Evolutionary conservation across 306 rosid species (phyloP).

Genomic region (Vigna nakashimae): DNA sequence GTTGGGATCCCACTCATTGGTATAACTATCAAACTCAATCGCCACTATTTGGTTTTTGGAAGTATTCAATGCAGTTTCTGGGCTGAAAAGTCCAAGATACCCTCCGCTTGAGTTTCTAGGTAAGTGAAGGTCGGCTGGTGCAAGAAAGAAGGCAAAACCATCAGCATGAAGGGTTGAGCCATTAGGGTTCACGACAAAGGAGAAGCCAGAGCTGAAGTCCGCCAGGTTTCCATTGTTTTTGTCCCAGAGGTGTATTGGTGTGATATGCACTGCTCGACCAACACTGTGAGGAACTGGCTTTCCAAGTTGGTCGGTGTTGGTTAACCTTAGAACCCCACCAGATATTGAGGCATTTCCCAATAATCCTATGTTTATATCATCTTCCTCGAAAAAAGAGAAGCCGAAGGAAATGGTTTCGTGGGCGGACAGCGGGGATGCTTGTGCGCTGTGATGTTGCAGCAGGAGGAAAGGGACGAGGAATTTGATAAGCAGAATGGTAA

Average conservation of each 20-base stretch:
- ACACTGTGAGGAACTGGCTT: slow-evolving; percentile 28
- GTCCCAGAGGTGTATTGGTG: slow-evolving; percentile 41
- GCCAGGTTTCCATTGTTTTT: slow-evolving; percentile 16
- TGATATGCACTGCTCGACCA: slow-evolving; percentile 20
- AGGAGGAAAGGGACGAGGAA: slow-evolving; percentile 38
- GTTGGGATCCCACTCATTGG: slow-evolving; percentile 38
- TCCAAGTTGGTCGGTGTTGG: slow-evolving; percentile 27
- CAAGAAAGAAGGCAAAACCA: slow-evolving; percentile 49
- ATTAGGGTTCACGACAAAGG: slow-evolving; percentile 18
- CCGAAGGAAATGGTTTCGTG: slow-evolving; percentile 16
- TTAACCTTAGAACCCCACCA: slow-evolving; percentile 15
- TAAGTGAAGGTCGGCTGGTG: neutral
- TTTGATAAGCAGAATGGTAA: neutral
- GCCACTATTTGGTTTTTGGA: slow-evolving; percentile 32
- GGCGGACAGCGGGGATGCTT: neutral
- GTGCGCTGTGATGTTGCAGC: slow-evolving; percentile 33
- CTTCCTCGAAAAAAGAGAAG: slow-evolving; percentile 3
- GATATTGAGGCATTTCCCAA: neutral
- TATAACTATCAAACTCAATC: slow-evolving; percentile 46
- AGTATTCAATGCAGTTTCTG: slow-evolving; percentile 16
- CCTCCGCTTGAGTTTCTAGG: slow-evolving; percentile 41
- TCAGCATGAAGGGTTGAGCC: slow-evolving; percentile 16
- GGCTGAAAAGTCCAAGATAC: slow-evolving; percentile 49
- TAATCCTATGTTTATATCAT: neutral
- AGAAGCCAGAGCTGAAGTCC: slow-evolving; percentile 27